phyloP scores from a whole-genome alignment of 352 stramenopile species.

The Blastocystis sp. region DNA sequence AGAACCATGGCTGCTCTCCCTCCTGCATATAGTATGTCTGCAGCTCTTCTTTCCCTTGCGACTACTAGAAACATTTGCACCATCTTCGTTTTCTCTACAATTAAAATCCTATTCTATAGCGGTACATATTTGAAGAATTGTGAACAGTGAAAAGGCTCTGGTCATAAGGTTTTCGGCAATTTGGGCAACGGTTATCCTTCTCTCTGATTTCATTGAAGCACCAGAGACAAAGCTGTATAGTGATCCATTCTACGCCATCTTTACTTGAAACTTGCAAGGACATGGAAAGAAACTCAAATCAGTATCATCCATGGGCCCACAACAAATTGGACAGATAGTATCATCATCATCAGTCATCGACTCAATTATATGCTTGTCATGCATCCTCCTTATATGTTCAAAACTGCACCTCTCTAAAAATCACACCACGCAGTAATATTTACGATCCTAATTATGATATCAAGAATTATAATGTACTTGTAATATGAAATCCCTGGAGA shows the following conservation, averaged over 20 bases:
- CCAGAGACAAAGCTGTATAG: conserved; percentile 83
- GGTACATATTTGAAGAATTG: neutral
- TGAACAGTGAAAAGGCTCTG: conserved; percentile 68
- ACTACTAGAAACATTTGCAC: neutral
- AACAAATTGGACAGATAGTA: conserved; percentile 91
- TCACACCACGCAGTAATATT: too few species aligned
- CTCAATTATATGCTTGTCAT: neutral
- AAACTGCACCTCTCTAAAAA: neutral
- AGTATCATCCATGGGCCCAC: conserved; percentile 93
- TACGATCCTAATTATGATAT: too few species aligned
- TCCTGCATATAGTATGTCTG: neutral
- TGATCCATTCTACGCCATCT: neutral
- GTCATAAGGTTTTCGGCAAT: conserved; percentile 90
- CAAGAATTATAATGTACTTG: too few species aligned
- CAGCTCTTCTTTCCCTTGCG: neutral
- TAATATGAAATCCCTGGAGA: neutral
- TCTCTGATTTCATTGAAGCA: conserved; percentile 99
- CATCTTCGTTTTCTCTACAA: neutral
- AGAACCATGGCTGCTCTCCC: neutral
- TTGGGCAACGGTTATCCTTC: conserved; percentile 93
- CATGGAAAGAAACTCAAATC: conserved; percentile 90
- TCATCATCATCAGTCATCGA: conserved; percentile 69
- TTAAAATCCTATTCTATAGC: neutral
- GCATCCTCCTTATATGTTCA: neutral
- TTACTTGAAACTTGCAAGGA: conserved; percentile 93